phyloP scores from a whole-genome alignment of 2,329 filamentous ascomycete genomes.

The Aspergillus sp. region DNA sequence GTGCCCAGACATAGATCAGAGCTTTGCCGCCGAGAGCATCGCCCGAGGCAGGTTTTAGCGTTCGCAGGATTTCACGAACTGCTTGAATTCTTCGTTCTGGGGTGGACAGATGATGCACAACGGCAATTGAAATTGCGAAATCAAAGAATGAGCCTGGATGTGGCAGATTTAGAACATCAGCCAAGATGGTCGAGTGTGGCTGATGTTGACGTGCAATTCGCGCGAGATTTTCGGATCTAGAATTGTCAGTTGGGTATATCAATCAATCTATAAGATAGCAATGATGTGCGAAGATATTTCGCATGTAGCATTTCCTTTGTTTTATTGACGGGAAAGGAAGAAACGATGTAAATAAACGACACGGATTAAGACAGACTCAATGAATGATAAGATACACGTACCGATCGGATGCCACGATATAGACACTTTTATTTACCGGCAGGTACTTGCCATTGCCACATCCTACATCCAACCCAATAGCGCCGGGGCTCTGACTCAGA shows the following conservation, averaged over 20 bases:
- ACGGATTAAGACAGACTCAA: conserved; percentile 39
- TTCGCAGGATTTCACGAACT: conserved; percentile 68
- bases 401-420: conserved; percentile 82
- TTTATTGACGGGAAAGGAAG: conserved; percentile 12
- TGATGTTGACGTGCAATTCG: conserved; percentile 58
- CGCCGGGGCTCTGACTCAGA: conserved; percentile 61
- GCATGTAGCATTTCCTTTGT: not conserved
- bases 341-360: conserved; percentile 15
- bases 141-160: conserved; percentile 69
- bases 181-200: conserved; percentile 70
- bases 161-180: conserved; percentile 80
- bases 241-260: conserved; percentile 9
- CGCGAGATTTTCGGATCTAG: conserved; percentile 59
- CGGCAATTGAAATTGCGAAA: conserved; percentile 91
- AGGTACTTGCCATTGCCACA: conserved; percentile 98
- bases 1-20: conserved; percentile 89
- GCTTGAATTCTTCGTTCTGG: conserved; percentile 69
- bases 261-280: not conserved
- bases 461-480: conserved; percentile 84
- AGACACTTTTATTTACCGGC: conserved; percentile 71
- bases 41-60: conserved; percentile 48
- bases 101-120: conserved; percentile 90
- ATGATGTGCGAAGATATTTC: not conserved
- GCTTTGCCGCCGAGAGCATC: conserved; percentile 57
- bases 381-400: conserved; percentile 45